Evolutionary conservation across 495 filamentous ascomycete genomes (phyloP).

Genomic region (Bacidia gigantensis): DNA sequence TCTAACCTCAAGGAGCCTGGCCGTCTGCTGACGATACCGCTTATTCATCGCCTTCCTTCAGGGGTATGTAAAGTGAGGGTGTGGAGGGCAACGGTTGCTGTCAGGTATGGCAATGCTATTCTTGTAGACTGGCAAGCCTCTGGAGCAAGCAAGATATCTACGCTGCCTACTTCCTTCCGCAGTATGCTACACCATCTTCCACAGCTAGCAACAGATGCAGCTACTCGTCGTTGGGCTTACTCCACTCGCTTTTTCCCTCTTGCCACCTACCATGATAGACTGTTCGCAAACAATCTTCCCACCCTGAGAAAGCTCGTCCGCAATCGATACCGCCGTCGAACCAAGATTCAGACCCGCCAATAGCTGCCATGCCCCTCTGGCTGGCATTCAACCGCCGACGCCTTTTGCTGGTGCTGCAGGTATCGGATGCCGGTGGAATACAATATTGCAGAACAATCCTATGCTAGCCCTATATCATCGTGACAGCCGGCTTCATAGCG

Average conservation of each 20-base stretch:
- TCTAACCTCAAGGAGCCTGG: too few relatives aligned
- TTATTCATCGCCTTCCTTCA: too few relatives aligned
- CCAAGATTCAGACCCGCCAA: not conserved
- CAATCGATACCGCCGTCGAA: not conserved
- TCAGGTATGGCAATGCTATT: too few relatives aligned
- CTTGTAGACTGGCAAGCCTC: not conserved
- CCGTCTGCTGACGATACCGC: too few relatives aligned
- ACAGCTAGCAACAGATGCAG: not conserved
- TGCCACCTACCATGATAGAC: slow-evolving; percentile 2
- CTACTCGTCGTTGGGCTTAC: not conserved
- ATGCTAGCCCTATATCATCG: not conserved
- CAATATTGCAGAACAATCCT: not conserved
- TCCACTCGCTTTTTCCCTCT: not conserved
- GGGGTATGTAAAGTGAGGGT: too few relatives aligned
- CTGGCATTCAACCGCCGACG: slow-evolving; percentile 1
- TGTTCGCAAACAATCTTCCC: slow-evolving; percentile 1
- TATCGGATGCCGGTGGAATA: slow-evolving; percentile 7
- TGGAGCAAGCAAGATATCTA: not conserved
- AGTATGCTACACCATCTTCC: not conserved
- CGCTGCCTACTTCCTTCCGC: not conserved
- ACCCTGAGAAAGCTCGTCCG: slow-evolving; percentile 4
- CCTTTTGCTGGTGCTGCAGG: slow-evolving; percentile 19
- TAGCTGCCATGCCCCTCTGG: not conserved
- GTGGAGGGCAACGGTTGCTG: too few relatives aligned
- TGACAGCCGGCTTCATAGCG: not conserved